phyloP scores from a whole-genome alignment of 2,329 filamentous ascomycete genomes.

The Neonectria magnoliae region DNA sequence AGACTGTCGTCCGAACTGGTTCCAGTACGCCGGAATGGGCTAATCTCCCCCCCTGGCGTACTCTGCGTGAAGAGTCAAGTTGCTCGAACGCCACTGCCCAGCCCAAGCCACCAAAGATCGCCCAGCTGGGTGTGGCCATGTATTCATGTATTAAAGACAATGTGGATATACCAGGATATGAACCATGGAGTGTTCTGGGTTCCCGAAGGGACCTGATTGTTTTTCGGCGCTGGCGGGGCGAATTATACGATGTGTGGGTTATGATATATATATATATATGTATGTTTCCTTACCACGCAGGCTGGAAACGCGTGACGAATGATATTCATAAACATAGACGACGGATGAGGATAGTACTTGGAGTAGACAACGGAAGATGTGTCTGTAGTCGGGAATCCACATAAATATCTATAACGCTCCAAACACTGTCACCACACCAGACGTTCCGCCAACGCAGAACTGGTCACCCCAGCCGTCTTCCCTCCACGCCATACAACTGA shows the following conservation, averaged over 20 bases:
- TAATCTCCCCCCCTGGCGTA: constrained; percentile 51
- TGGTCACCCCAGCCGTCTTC: constrained; percentile 71
- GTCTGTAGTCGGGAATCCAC: background rate
- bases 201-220: constrained; percentile 21
- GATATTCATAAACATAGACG: constrained; percentile 1
- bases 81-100: background rate
- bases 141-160: constrained; percentile 24
- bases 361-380: background rate
- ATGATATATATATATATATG: constrained; percentile 16
- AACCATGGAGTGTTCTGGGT: constrained; percentile 17
- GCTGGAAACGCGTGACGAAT: constrained; percentile 5
- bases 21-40: constrained; percentile 89
- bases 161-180: constrained; percentile 24
- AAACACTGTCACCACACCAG: constrained; percentile 72
- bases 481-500: constrained; percentile 71
- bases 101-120: background rate
- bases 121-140: background rate
- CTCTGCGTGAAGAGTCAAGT: constrained; percentile 1
- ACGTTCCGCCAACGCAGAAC: constrained; percentile 73
- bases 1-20: constrained; percentile 96
- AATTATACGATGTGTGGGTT: constrained; percentile 21
- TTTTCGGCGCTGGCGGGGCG: constrained; percentile 36
- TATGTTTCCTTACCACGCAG: background rate
- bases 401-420: constrained; percentile 49
- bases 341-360: background rate